phyloP scores from a whole-genome alignment of 192 early-diverging fungal species.

The Backusella westeae region DNA sequence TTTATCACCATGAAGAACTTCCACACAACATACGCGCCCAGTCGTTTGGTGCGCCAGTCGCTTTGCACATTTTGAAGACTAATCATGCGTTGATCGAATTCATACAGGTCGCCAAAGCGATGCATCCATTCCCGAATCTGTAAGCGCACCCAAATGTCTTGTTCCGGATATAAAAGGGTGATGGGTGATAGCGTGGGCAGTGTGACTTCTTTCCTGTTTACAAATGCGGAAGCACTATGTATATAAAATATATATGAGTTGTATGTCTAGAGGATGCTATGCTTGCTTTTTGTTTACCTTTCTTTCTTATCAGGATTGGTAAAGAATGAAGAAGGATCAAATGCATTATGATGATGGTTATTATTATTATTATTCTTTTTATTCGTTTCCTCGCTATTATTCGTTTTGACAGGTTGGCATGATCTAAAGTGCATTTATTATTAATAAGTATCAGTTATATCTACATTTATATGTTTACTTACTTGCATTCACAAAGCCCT shows the following conservation, averaged over 20 bases:
- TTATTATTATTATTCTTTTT: not conserved
- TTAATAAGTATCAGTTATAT: too few relatives aligned
- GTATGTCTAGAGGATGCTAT: not conserved
- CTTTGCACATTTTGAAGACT: conserved; percentile 30
- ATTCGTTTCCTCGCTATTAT: not conserved
- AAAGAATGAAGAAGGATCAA: not conserved
- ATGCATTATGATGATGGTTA: not conserved
- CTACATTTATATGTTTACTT: not conserved
- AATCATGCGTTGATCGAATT: not conserved
- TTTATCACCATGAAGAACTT: not conserved
- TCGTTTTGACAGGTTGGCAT: not conserved
- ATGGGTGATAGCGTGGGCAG: conserved; percentile 8
- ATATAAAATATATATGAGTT: not conserved
- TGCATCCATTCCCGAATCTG: conserved; percentile 27
- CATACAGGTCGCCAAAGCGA: conserved; percentile 19
- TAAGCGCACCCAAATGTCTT: conserved; percentile 29
- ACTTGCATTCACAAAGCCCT: conserved; percentile 11
- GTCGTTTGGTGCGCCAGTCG: conserved; percentile 22
- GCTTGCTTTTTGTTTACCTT: not conserved
- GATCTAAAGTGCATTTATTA: not conserved
- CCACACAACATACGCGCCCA: conserved; percentile 14
- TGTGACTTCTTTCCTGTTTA: not conserved
- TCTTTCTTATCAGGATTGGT: not conserved
- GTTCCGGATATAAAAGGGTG: conserved; percentile 8
- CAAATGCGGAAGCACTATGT: not conserved